Conservation (phyloP, 371 early-diverging fungal genomes). For the Circinella umbellata region DNA sequence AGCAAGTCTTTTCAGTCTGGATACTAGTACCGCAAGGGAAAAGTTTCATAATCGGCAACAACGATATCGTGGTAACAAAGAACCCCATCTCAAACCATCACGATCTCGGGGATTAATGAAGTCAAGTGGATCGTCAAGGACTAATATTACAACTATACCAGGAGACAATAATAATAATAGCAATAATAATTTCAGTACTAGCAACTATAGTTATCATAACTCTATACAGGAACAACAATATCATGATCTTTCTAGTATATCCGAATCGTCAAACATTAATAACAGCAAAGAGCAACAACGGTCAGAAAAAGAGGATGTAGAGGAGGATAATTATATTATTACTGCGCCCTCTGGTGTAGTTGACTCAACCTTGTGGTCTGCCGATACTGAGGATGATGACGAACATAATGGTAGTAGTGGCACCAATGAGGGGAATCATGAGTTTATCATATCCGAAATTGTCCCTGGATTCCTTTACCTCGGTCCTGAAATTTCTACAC, state of each 20-base stretch:
- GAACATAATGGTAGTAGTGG: not conserved
- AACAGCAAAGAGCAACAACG: not conserved
- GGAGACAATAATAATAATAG: not conserved
- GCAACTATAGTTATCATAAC: no score
- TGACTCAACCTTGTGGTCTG: not conserved
- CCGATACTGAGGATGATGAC: not conserved
- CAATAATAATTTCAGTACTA: not conserved
- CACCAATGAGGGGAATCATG: slow-evolving; percentile 7
- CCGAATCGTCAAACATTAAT: not conserved
- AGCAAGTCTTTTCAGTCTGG: slow-evolving; percentile 48
- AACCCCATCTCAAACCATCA: not conserved
- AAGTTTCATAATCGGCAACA: slow-evolving; percentile 1
- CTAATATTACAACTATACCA: not conserved
- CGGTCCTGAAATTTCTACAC: slow-evolving; percentile 62
- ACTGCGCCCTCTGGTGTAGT: slow-evolving; percentile 7
- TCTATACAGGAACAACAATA: not conserved
- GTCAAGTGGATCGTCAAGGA: slow-evolving; percentile 2
- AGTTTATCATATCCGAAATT: slow-evolving; percentile 61
- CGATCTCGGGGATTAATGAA: slow-evolving; percentile 1
- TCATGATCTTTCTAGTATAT: not conserved
- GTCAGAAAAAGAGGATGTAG: not conserved
- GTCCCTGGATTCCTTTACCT: slow-evolving; percentile 61
- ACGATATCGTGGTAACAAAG: not conserved
- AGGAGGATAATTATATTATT: not conserved
- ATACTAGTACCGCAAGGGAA: slow-evolving; percentile 25